phyloP scores from a whole-genome alignment of 2,329 filamentous ascomycete genomes.

The Colletotrichum eremochloae region DNA sequence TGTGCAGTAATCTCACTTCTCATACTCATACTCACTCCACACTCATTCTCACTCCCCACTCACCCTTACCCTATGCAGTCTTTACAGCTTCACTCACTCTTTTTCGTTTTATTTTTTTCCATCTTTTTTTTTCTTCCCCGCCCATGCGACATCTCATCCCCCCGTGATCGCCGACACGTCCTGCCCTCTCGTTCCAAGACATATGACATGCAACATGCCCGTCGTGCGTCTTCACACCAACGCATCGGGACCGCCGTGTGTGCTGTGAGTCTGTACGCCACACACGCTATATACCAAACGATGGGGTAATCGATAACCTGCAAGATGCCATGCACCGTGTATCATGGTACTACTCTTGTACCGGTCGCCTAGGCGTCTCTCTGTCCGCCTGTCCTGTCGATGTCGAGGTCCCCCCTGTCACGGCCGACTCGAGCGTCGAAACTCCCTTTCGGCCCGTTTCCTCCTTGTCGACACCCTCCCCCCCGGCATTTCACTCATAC shows the following conservation, averaged over 20 bases:
- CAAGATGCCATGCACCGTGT: too few relatives aligned
- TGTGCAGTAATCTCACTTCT: not conserved
- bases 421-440: conserved; percentile 23
- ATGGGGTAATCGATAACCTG: too few relatives aligned
- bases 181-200: not conserved
- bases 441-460: conserved; percentile 38
- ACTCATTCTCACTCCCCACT: not conserved
- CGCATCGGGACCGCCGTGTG: not conserved
- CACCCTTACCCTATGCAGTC: not conserved
- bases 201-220: not conserved
- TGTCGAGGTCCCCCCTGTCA: conserved; percentile 3
- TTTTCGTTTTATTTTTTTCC: too few relatives aligned
- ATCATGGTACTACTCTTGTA: too few relatives aligned
- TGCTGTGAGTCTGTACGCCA: not conserved
- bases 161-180: too few relatives aligned
- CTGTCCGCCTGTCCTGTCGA: not conserved
- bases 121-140: not conserved
- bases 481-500: not conserved
- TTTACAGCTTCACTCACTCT: not conserved
- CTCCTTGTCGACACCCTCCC: not conserved
- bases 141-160: conserved; percentile 1
- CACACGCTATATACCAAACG: too few relatives aligned
- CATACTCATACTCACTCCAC: not conserved
- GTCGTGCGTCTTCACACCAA: not conserved
- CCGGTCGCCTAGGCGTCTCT: too few relatives aligned